Conservation (phyloP, 768 basidiomycete genomes). For the Clitopilus passeckerianus region DNA sequence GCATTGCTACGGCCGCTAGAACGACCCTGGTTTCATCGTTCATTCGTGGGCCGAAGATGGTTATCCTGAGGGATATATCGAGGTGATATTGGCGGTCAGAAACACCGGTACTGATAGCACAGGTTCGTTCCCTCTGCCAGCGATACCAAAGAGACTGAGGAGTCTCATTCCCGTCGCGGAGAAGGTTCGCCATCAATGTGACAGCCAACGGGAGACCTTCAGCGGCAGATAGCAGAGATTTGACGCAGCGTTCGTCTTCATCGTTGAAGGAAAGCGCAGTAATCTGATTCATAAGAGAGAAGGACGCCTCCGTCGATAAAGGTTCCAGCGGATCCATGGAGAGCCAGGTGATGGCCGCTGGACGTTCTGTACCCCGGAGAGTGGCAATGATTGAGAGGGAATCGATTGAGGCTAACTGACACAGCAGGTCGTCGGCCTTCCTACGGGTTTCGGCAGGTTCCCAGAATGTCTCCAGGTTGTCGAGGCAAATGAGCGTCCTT, state of each 20-base stretch:
- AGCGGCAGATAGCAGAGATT: background rate
- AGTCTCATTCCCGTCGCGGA: constrained; percentile 14
- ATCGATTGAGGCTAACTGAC: background rate
- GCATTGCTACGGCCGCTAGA: constrained; percentile 14
- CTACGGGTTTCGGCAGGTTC: background rate
- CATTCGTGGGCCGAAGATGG: constrained; percentile 12
- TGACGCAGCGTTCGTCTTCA: background rate
- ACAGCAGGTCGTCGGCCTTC: background rate
- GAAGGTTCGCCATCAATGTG: constrained; percentile 12
- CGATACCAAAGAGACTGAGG: constrained; percentile 12
- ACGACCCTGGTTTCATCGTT: constrained; percentile 11
- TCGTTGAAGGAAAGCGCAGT: background rate
- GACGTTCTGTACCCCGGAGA: background rate
- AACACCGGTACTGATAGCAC: constrained; percentile 12
- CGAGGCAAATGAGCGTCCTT: background rate
- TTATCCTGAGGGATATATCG: constrained; percentile 15
- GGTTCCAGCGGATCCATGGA: background rate
- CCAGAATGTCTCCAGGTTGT: background rate
- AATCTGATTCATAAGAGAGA: background rate
- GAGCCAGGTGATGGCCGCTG: background rate
- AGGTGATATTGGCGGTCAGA: constrained; percentile 15
- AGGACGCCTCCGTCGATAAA: background rate
- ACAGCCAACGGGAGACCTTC: constrained; percentile 1
- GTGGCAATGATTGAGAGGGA: background rate
- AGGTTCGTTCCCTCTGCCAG: constrained; percentile 13